Base-by-base conservation (phyloP, 2,329 filamentous ascomycete genomes). In the Fusarium equiseti region DNA sequence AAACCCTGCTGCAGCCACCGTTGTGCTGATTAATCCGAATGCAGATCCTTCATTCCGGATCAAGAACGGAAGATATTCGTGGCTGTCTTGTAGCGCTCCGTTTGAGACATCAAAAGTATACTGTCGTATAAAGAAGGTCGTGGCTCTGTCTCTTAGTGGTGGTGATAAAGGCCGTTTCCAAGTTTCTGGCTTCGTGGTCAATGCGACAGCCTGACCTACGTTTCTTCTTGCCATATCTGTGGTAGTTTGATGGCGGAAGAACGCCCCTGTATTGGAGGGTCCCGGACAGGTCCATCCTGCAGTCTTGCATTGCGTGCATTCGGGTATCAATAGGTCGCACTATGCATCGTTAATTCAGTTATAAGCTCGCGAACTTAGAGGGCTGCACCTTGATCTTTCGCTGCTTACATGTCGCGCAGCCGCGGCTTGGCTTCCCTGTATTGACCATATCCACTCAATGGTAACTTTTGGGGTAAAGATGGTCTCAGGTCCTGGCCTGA, bases 221-320 rank as follows among this genome's bases (percentile, higher is more conserved):
- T 15, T 63, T 15, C 16, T 56, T 15, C 10, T 49, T 22, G 35
- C 58, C 15, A 56, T 38, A 5, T 64, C 50, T 9, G 43, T 5
- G 16, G 27, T 8, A 8, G 56, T 71, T 27, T 71, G 59, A 4
- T 70, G 56, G 27, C 69, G 70, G 29, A 73, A 74, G 42, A 55
- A 31, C 10, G 66, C 11, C 4, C 65, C 56, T 11, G 42, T 10
- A 2, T 65, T 38, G 2, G 70, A 59, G 0, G 59, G 57, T 2
- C 72, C 72, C 16, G 72, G 72, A 13, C 72, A 74, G 1, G 16
- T 22, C 70, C 70, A 74, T 6, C 72, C 70, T 12, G 70, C 53
- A 3, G 48, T 64, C 15, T 18, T 45, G 50, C 72, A 74, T 20
- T 65, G 64, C 10, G 64, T 70, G 22, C 72, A 74, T 45, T 62